Conservation (phyloP, 2,329 filamentous ascomycete genomes). For the Colletotrichum sp. region DNA sequence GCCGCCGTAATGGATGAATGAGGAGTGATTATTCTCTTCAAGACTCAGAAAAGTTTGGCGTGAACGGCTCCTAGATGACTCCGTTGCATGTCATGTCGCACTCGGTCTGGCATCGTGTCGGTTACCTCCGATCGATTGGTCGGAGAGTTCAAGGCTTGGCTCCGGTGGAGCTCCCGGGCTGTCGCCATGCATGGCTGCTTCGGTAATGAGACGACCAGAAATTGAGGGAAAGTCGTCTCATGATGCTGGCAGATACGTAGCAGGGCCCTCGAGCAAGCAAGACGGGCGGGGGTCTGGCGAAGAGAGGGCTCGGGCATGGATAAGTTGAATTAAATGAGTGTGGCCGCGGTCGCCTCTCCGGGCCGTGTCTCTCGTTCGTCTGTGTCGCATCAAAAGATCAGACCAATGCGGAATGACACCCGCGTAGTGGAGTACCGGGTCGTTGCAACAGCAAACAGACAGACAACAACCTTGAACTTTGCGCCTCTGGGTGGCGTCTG, state of each 20-base stretch:
- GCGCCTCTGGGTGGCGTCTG: neutral
- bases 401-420: conserved; percentile 18
- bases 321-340: neutral
- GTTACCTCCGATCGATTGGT: conserved; percentile 7
- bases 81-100: neutral
- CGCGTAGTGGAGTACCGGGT: neutral
- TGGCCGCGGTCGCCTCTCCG: conserved; percentile 1
- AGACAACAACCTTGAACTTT: neutral
- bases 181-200: conserved; percentile 1
- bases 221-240: conserved; percentile 4
- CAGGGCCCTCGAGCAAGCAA: neutral
- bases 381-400: conserved; percentile 11
- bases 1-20: neutral
- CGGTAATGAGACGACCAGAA: conserved; percentile 15
- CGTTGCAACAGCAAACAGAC: neutral
- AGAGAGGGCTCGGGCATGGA: neutral
- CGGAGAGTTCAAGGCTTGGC: conserved; percentile 4
- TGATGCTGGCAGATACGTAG: neutral
- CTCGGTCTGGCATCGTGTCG: neutral
- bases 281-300: neutral
- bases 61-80: neutral
- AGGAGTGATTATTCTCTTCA: neutral
- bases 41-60: neutral
- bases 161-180: neutral
- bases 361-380: conserved; percentile 2